Evolutionary conservation across 176 grass and related monocot genomes (phyloP), one percentile per base, ranked within the genome.

Genomic region (Melocanna baccifera): DNA sequence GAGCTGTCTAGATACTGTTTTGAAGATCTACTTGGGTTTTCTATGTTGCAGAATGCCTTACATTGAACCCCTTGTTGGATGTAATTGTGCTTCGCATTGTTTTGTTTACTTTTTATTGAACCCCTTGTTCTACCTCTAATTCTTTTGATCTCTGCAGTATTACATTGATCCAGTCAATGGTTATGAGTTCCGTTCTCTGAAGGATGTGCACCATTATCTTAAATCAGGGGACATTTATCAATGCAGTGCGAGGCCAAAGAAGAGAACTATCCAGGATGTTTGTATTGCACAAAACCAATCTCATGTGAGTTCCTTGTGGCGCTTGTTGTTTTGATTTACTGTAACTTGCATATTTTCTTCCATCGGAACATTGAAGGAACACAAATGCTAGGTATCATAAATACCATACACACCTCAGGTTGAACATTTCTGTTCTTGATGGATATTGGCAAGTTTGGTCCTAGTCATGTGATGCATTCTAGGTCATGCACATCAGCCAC

Each of bases 121-220:
- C 12, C 34, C 16, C 5, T 59, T 78, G 25, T 67, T 70, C 57
- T 69, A 48, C 45, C 51, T 69, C 25, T 67, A 39, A 42, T 90
- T 81, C 13, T 79, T 82, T 71, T 86, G 12, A 62, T 89, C 30
- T 67, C 48, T 84, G 70, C 84, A 94, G 92, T 87, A 82, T 55
- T 94, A 94, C 87, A 87, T 89, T 83, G 92, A 94, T 73, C 89
- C 92, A 75, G 77, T 79, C 48, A 91, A 81, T 89, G 92, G 89
- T 79, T 94, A 94, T 85, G 89, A 94, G 67, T 91, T 94, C 58
- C 89, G 84, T 55, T 94, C 89, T 53, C 16, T 94, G 58, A 94
- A 94, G 84, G 92, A 91, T 87, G 92, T 83, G 56, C 66, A 73
- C 28, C 84, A 84, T 22, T 94, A 87, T 85, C 69, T 94, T 85